Evolutionary conservation across 805 yeast species (phyloP), one percentile per base, ranked within the genome.

Genomic region (Nakazawaea pomicola): DNA sequence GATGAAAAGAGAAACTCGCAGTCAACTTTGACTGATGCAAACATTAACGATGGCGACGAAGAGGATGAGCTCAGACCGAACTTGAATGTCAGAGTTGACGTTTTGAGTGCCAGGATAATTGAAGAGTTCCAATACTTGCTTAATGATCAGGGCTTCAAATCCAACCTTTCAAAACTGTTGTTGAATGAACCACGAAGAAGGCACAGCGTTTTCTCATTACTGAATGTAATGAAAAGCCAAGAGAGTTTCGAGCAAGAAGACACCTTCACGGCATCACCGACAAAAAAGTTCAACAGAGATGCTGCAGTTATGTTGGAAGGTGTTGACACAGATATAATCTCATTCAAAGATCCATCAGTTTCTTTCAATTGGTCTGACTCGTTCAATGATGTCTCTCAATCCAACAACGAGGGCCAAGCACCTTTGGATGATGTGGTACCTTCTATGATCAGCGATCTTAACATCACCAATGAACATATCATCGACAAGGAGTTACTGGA

Each of bases 81-180:
- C 18, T 40, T 40, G 28, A 35, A 36, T 25, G 24, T 21, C 9
- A 71, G 78, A 48, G 68, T 78, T 44, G 91, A 83, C 57, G 62
- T 80, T 7, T 58, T 84, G 43, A 78, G 87, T 56, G 87, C 87
- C 2, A 65, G 88, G 53, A 78, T 84, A 2, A 70, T 82, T 20
- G 83, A 78, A 49, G 90, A 84, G 54, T 72, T 81, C 35, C 83
- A 80, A 51, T 70, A 60, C 46, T 27, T 55, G 14, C 18, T 35
- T 2, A 34, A 27, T 12, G 44, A 44, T 27, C 32, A 43, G 23
- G 25, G 36, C 8, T 47, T 50, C 40, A 53, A 48, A 30, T 48
- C 48, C 24, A 44, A 55, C 17, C 45, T 52, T n/a, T 56, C 62
- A 1, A 49, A 47, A n/a, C 55, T 50, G 38, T 40, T 56, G 15